These are phyloP conservation scores for Globisporangium parvum DNA, from an alignment of 352 stramenopile species.

Conservation along the genomic window DNA sequence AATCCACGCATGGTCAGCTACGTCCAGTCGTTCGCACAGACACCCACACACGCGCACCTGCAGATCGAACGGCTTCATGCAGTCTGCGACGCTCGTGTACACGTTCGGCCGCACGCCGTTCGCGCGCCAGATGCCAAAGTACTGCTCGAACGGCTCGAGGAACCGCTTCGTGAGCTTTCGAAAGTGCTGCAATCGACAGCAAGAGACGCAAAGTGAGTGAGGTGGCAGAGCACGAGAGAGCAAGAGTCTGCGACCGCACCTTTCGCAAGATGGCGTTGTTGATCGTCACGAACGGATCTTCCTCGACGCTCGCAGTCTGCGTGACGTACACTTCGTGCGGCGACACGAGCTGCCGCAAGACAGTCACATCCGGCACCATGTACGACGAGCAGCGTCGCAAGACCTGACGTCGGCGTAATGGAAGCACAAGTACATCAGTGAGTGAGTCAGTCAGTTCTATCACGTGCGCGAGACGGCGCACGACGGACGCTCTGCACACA, in stretches of 20 bases:
- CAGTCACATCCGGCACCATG: constrained; percentile 42
- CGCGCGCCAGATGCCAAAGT: constrained; percentile 78
- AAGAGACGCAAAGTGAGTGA: neutral
- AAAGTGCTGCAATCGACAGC: constrained; percentile 55
- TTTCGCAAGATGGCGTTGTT: constrained; percentile 83
- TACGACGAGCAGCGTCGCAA: constrained; percentile 54
- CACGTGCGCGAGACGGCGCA: neutral
- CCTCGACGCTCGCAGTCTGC: constrained; percentile 43
- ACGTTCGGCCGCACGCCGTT: constrained; percentile 50
- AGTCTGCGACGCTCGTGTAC: constrained; percentile 61
- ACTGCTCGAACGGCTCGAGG: constrained; percentile 83
- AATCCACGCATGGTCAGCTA: neutral
- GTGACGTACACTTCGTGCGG: constrained; percentile 38
- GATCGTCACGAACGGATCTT: constrained; percentile 66
- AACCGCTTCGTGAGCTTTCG: constrained; percentile 79
- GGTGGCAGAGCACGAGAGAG: neutral
- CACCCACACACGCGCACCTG: constrained; percentile 17
- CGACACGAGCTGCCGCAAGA: constrained; percentile 64
- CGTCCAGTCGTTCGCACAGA: neutral
- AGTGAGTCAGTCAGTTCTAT: neutral
- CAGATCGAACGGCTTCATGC: constrained; percentile 71
- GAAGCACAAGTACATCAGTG: neutral
- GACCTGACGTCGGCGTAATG: constrained; percentile 28
- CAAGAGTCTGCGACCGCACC: constrained; percentile 16
- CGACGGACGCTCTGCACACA: neutral